Evolutionary conservation across 495 filamentous ascomycete genomes (phyloP).

Genomic region (Penicillium lagena): DNA sequence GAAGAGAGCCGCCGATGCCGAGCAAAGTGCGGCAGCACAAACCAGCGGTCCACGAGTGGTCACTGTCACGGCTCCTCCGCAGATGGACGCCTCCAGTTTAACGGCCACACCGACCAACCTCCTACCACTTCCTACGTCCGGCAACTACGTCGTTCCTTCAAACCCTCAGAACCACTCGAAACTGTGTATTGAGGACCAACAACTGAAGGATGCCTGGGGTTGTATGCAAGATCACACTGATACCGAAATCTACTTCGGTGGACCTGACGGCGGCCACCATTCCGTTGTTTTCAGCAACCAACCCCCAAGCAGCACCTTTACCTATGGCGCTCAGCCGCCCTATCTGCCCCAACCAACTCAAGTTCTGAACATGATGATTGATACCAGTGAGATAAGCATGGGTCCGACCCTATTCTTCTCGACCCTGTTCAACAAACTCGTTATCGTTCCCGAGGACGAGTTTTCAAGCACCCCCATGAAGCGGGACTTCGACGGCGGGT

Average conservation of each 20-base stretch:
- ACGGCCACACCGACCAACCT: constrained; percentile 51
- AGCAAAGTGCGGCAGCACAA: constrained; percentile 2
- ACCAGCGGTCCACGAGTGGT: constrained; percentile 30
- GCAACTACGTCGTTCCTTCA: constrained; percentile 56
- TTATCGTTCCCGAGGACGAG: constrained; percentile 57
- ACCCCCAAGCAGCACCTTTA: constrained; percentile 33
- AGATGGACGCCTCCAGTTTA: constrained; percentile 60
- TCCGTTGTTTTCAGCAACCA: constrained; percentile 22
- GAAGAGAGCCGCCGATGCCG: constrained; percentile 30
- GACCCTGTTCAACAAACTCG: constrained; percentile 69
- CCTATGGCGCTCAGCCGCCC: constrained; percentile 73
- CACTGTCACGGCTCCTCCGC: constrained; percentile 47
- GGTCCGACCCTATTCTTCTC: constrained; percentile 75
- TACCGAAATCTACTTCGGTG: constrained; percentile 32
- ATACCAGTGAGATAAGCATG: constrained; percentile 51
- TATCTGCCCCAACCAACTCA: constrained; percentile 36
- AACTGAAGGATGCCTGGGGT: constrained; percentile 61
- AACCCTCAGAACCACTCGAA: constrained; percentile 50
- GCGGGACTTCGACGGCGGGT: constrained; percentile 20
- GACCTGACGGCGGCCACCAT: constrained; percentile 10
- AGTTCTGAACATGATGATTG: constrained; percentile 55
- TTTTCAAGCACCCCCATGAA: constrained; percentile 29
- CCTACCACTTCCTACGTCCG: constrained; percentile 50
- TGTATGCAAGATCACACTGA: constrained; percentile 42
- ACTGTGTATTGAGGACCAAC: constrained; percentile 57